A percentile compares a stretch with the other conserved stretches of the same genome.
Conservation (phyloP, 441 rosid species). For the Daphne laureola region DNA sequence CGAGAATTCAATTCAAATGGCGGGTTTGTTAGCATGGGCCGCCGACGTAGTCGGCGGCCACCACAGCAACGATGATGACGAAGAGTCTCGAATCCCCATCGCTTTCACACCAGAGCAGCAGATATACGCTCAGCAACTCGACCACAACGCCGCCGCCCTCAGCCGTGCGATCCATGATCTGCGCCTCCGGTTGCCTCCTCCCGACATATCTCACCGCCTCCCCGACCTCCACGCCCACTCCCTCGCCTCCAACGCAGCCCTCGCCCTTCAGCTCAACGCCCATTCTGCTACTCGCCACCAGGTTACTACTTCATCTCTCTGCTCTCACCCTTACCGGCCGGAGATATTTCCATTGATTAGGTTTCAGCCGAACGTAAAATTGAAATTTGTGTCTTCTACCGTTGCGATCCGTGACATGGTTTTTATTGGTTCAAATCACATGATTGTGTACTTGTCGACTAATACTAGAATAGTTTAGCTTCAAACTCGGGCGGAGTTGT, state of each 20-base stretch:
- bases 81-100: conserved; percentile 23
- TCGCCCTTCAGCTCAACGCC: conserved; percentile 82
- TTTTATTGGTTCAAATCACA: no score
- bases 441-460: no score
- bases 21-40: conserved; percentile 83
- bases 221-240: conserved; percentile 92
- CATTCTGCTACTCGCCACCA: conserved; percentile 91
- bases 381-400: no score
- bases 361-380: no score
- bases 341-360: no score
- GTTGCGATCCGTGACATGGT: no score
- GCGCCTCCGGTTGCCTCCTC: conserved; percentile 75
- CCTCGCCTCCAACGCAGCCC: conserved; percentile 80
- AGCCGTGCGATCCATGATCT: conserved; percentile 79
- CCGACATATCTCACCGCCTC: conserved; percentile 80
- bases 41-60: conserved; percentile 73
- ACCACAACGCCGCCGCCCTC: conserved; percentile 56
- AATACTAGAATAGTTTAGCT: no score
- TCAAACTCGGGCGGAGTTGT: no score
- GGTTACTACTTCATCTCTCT: conserved; percentile 16
- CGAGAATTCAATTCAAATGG: conserved; percentile 29
- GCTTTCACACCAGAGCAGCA: conserved; percentile 52
- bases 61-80: conserved; percentile 14
- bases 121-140: conserved; percentile 53
- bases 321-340: not conserved